Base-by-base conservation (phyloP, 1,284 basidiomycete species). In the Kalmanozyma brasiliensis region DNA sequence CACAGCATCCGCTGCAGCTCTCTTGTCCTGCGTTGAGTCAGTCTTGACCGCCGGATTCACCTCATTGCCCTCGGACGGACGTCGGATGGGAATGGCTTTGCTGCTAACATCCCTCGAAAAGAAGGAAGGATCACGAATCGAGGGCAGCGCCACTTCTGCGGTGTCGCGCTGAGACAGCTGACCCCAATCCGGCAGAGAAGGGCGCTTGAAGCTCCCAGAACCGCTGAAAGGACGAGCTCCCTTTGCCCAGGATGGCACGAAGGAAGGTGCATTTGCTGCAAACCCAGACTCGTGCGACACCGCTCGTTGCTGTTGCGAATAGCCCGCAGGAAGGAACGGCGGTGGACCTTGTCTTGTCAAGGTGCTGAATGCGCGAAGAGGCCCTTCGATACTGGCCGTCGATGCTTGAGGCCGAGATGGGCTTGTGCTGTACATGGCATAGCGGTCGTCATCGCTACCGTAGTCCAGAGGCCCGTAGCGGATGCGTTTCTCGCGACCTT, bases 361-460 rank as follows among this genome's bases (percentile, higher is more conserved):
- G 2, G 68, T 38, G 49, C 68, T 65, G 36, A 57, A 71, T 35
- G 49, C 52, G 7, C 75, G 70, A 26, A 75, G 42, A 0, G 73
- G 70, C 1, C 75, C 74, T 43, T 75, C 73, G 68, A 77, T 76
- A 34, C 60, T 74, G 16, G 75, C 75, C 1, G 75, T 46, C 8
- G 75, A 77, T 10, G 59, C 47, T 23, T 37, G 45, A 3, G 73
- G 75, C 13, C 75, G 56, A 16, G 63, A 66, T 26, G 71, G 74
- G 26, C 60, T 71, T 4, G 45, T 43, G 20, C 55, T 38, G 34
- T 55, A 60, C 14, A 13, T 29, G 17, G 34, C 43, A 14, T 56
- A 22, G 17, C 41, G 53, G 14, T 67, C 61, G 23, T 61, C 67
- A 4, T 61, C 62, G 24, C 59, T 65, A 11, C 45, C 35, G 41